phyloP scores from a whole-genome alignment of 495 filamentous ascomycete genomes.

The Tuber magnatum region DNA sequence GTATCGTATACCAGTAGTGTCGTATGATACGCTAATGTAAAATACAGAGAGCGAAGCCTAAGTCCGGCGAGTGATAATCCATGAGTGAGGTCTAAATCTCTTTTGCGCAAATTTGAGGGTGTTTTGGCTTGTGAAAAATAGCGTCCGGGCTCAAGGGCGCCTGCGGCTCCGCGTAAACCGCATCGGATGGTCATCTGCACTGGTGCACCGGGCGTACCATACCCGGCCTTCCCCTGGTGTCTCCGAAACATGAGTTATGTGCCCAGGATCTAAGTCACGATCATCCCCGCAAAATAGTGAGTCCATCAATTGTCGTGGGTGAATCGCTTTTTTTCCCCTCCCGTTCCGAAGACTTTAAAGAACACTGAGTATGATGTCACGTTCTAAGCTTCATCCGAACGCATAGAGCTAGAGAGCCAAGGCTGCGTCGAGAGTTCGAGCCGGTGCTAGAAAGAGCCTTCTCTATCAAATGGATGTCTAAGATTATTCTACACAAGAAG shows the following conservation, averaged over 20 bases:
- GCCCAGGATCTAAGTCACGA: not conserved
- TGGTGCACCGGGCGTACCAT: not conserved
- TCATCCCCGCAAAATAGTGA: not conserved
- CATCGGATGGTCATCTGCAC: not conserved
- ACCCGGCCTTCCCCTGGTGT: not conserved
- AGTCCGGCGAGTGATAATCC: not conserved
- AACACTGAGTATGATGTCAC: not conserved
- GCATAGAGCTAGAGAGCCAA: not conserved
- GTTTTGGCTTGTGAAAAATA: not conserved
- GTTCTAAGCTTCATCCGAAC: not conserved
- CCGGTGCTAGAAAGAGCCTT: not conserved
- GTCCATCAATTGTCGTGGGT: not conserved
- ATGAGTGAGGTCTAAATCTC: not conserved
- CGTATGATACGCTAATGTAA: too few species aligned
- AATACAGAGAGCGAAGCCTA: not conserved
- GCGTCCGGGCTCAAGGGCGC: not conserved
- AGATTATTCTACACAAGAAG: slow-evolving; percentile 3
- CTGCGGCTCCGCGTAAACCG: not conserved
- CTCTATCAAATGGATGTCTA: slow-evolving; percentile 1
- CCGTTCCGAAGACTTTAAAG: not conserved
- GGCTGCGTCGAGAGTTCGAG: not conserved
- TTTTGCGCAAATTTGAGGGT: not conserved
- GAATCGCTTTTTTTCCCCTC: not conserved
- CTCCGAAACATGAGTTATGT: not conserved
- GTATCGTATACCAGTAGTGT: not conserved